Conservation (phyloP, 495 filamentous ascomycete genomes). For the Massariosphaeria phaeospora region DNA sequence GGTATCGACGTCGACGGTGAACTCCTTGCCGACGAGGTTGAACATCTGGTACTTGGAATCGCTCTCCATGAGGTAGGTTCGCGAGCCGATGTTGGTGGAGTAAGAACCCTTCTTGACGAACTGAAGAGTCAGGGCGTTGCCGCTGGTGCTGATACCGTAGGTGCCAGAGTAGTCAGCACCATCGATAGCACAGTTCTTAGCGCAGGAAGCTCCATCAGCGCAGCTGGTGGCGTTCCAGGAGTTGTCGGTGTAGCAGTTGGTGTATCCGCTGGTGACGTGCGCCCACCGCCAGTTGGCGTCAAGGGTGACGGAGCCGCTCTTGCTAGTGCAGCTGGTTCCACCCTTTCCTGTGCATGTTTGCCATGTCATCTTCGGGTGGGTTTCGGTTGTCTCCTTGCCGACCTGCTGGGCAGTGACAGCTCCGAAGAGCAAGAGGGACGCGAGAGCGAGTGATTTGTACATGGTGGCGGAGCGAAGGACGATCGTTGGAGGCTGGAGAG, state of each 20-base stretch:
- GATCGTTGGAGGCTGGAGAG: constrained; percentile 16
- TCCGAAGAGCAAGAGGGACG: constrained; percentile 30
- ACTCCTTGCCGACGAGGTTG: constrained; percentile 54
- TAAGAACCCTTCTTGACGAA: constrained; percentile 35
- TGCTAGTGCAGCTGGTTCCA: constrained; percentile 46
- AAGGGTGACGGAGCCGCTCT: constrained; percentile 48
- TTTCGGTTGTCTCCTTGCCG: constrained; percentile 44
- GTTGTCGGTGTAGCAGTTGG: constrained; percentile 40
- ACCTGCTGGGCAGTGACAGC: constrained; percentile 33
- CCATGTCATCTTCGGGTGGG: constrained; percentile 49
- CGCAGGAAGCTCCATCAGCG: constrained; percentile 42
- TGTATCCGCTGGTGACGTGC: constrained; percentile 39
- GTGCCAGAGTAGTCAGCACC: constrained; percentile 36
- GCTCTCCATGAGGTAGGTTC: constrained; percentile 58
- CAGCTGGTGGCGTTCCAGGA: constrained; percentile 38
- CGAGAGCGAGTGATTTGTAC: constrained; percentile 30
- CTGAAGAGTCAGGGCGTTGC: constrained; percentile 36
- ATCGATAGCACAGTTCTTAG: constrained; percentile 42
- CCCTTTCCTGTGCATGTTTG: constrained; percentile 50
- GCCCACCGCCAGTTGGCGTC: constrained; percentile 47
- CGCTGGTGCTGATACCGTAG: constrained; percentile 39
- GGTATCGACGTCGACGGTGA: constrained; percentile 61
- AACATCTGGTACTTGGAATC: constrained; percentile 58
- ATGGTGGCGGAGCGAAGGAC: constrained; percentile 23
- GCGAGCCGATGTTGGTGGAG: constrained; percentile 45